phyloP scores from a whole-genome alignment of 2,329 filamentous ascomycete species.

The Thelonectria discophora region DNA sequence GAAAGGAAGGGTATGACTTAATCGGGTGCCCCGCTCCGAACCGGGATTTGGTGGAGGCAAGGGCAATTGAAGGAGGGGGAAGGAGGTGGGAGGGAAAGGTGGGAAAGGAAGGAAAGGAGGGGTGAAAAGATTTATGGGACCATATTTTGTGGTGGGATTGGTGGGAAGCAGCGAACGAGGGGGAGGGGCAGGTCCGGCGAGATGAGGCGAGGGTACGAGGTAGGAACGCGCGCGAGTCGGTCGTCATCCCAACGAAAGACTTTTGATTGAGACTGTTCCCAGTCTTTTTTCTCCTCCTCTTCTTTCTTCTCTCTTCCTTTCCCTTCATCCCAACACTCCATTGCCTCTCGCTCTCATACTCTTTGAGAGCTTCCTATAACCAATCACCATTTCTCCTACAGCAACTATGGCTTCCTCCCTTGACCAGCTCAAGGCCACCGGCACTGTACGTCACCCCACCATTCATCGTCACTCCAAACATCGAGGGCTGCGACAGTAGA shows the following conservation, averaged over 20 bases:
- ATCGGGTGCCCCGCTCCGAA: slow-evolving; percentile 32
- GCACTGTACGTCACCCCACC: slow-evolving; percentile 78
- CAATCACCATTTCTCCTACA: slow-evolving; percentile 25
- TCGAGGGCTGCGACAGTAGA: slow-evolving; percentile 27
- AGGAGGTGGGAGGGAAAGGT: not conserved
- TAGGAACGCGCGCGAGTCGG: slow-evolving; percentile 29
- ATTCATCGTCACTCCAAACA: slow-evolving; percentile 46
- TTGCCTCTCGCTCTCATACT: slow-evolving; percentile 21
- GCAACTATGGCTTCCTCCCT: slow-evolving; percentile 82
- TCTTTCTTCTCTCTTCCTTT: slow-evolving; percentile 18
- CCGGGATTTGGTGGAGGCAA: slow-evolving; percentile 21
- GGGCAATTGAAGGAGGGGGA: slow-evolving; percentile 3
- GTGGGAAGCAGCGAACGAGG: slow-evolving; percentile 30
- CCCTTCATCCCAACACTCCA: slow-evolving; percentile 24
- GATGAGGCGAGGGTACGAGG: slow-evolving; percentile 17
- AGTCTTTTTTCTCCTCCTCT: slow-evolving; percentile 34
- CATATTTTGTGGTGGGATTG: slow-evolving; percentile 19
- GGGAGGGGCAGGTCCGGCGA: slow-evolving; percentile 31
- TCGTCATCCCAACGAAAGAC: slow-evolving; percentile 27
- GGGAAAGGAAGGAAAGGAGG: slow-evolving; percentile 10
- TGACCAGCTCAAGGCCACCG: slow-evolving; percentile 95
- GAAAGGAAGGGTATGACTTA: slow-evolving; percentile 35
- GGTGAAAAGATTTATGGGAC: slow-evolving; percentile 18
- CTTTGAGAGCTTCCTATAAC: slow-evolving; percentile 20
- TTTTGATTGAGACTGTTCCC: slow-evolving; percentile 37